A percentile compares a stretch with the other conserved stretches of the same genome.
Conservation (phyloP, 2,329 filamentous ascomycete genomes). For the Stachybotrys chartarum region DNA sequence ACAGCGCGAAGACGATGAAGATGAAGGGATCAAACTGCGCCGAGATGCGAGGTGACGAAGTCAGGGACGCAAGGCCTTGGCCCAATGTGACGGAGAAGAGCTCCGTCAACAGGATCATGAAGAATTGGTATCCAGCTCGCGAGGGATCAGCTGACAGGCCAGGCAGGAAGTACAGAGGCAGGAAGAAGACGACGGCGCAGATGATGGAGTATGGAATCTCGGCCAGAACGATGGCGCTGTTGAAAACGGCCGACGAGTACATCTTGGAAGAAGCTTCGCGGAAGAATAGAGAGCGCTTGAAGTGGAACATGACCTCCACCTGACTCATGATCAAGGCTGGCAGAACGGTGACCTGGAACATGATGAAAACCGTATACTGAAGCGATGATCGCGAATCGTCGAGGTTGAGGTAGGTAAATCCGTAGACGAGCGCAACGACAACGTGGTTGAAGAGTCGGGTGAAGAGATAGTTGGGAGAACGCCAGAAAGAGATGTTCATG, state of each 20-base stretch:
- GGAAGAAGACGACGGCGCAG: conserved; percentile 73
- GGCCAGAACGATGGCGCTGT: conserved; percentile 67
- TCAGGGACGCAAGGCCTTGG: conserved; percentile 69
- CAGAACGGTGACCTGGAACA: conserved; percentile 83
- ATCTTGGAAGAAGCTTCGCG: conserved; percentile 81
- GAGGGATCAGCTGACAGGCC: conserved; percentile 57
- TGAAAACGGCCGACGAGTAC: conserved; percentile 76
- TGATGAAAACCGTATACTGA: conserved; percentile 81
- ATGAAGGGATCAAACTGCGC: conserved; percentile 76
- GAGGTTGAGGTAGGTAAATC: conserved; percentile 72
- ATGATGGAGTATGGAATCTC: conserved; percentile 80
- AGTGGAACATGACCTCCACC: conserved; percentile 72
- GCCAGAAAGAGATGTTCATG: conserved; percentile 75
- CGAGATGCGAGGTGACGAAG: conserved; percentile 71
- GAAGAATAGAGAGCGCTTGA: conserved; percentile 76
- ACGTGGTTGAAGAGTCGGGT: conserved; percentile 82
- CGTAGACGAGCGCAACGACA: conserved; percentile 69
- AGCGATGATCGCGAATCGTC: conserved; percentile 69
- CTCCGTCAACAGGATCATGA: conserved; percentile 78
- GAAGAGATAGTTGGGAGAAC: conserved; percentile 82
- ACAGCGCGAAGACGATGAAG: conserved; percentile 75
- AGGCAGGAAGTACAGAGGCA: conserved; percentile 79
- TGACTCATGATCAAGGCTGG: conserved; percentile 78
- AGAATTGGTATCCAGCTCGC: conserved; percentile 78
- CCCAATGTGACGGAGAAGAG: conserved; percentile 76